Evolutionary conservation across 108 stramenopile genomes (phyloP).

Genomic region (Cyclostephanos tholiformis): DNA sequence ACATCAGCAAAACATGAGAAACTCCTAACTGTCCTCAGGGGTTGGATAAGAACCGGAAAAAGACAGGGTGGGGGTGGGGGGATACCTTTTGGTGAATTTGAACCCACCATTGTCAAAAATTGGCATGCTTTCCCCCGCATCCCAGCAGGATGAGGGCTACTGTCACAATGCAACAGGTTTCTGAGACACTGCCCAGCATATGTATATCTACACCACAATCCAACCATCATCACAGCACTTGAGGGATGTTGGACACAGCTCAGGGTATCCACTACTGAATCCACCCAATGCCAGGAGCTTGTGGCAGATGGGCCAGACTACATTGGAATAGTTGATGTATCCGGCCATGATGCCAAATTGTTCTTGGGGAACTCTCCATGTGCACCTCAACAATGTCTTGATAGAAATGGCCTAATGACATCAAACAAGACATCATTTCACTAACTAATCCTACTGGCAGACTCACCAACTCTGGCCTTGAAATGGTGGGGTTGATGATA

Average conservation of each 20-base stretch:
- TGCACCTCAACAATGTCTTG: no score
- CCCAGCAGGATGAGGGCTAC: slow-evolving; percentile 10
- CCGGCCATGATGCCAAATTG: neutral
- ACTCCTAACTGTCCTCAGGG: neutral
- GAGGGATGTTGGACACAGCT: neutral
- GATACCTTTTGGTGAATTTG: slow-evolving; percentile 25
- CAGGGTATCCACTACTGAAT: neutral
- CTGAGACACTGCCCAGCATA: neutral
- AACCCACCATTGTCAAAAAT: neutral
- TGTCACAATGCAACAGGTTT: slow-evolving; percentile 7
- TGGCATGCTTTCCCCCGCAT: slow-evolving; percentile 16
- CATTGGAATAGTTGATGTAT: neutral
- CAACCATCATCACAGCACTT: neutral
- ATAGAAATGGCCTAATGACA: no score
- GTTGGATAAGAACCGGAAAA: slow-evolving; percentile 2
- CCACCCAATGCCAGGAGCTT: neutral
- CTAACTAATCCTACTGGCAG: neutral
- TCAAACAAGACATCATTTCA: neutral
- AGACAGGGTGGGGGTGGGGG: no score
- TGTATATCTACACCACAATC: slow-evolving; percentile 13
- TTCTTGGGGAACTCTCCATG: no score
- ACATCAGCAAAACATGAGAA: neutral
- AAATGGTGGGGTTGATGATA: slow-evolving; percentile 26
- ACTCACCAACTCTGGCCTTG: slow-evolving; percentile 11
- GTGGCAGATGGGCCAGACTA: neutral